A percentile compares a stretch with the other conserved stretches of the same genome.
Evolutionary conservation across 192 early-diverging fungal genomes (phyloP).

Genomic region (Backusella psychrophila): DNA sequence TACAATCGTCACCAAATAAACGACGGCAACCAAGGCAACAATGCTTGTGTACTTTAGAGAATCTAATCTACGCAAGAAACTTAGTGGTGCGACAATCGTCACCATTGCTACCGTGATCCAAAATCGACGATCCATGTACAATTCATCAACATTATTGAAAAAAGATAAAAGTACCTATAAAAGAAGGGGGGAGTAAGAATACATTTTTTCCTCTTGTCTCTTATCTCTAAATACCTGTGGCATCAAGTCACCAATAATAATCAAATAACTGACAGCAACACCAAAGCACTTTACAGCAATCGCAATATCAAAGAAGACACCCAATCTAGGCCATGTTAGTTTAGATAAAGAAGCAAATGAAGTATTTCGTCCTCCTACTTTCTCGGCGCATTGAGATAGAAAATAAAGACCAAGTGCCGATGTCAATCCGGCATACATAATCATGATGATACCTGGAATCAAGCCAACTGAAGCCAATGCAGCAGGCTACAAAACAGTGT

Average conservation of each 20-base stretch:
- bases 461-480: conserved; percentile 87
- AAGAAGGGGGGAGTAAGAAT: not conserved
- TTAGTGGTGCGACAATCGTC: conserved; percentile 64
- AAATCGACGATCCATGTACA: conserved; percentile 65
- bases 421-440: conserved; percentile 70
- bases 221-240: conserved; percentile 52
- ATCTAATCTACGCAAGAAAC: conserved; percentile 82
- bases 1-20: conserved; percentile 87
- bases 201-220: too few species aligned
- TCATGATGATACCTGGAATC: conserved; percentile 75
- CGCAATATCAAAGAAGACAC: conserved; percentile 90
- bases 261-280: conserved; percentile 90
- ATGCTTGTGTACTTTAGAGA: conserved; percentile 88
- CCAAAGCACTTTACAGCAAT: conserved; percentile 99
- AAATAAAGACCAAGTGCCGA: conserved; percentile 87
- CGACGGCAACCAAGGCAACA: conserved; percentile 80
- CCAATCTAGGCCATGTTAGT: conserved; percentile 88
- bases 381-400: conserved; percentile 72
- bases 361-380: conserved; percentile 70
- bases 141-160: not conserved
- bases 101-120: conserved; percentile 86
- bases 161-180: conserved; percentile 23
- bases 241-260: conserved; percentile 95
- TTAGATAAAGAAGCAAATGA: conserved; percentile 91
- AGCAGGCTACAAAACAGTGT: conserved; percentile 46